Base-by-base conservation (phyloP, 345 rosid species). In the Mallotus nudiflorus region DNA sequence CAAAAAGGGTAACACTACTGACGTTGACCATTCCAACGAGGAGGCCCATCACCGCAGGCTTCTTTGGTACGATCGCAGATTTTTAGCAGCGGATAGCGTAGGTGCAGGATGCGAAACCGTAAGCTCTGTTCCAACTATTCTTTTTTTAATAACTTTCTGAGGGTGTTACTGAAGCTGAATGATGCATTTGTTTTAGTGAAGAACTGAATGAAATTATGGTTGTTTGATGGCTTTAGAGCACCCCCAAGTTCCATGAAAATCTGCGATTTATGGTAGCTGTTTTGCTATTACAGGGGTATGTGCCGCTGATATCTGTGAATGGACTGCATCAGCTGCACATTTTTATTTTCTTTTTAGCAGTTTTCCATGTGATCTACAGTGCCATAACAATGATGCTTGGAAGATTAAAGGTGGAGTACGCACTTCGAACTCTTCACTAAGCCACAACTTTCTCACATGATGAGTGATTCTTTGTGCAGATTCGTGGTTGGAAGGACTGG, bases 301-400 rank as follows among this genome's bases (percentile, higher is more conserved):
- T 86, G 62, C 88, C 96, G 9, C 87, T 92, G 62, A 90, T 96
- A 77, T 90, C 99, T 27, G 37, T 81, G 56, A 70, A 91, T 35
- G 99, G 88, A 33, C 73, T 96, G 73, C 99, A 92, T 79, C 99
- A 96, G 77, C 61, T 96, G 71, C 98, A 92, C 75, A 96, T 92
- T 58, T 92, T 91, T 81, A 88, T 92, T 6, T 96, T 92, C 86
- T 96, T 96, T 76, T 85, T 92, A 71, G 98, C 99, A 51, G 92
- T 87, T 77, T 92, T 96, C 74, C 99, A 96, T 74, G 97, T 92
- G 44, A 33, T 84, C 18, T 88, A 90, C 58, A 87, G 99, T 72
- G 91, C 86, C 20, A 52, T 82, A 25, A 91, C 92, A 6, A 96
- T 92, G 99, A 82, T 77, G 81, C 96, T 95, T 22, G 99, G 99